Conservation (phyloP, 2,329 filamentous ascomycete genomes). For the Teratosphaeria viscida region DNA sequence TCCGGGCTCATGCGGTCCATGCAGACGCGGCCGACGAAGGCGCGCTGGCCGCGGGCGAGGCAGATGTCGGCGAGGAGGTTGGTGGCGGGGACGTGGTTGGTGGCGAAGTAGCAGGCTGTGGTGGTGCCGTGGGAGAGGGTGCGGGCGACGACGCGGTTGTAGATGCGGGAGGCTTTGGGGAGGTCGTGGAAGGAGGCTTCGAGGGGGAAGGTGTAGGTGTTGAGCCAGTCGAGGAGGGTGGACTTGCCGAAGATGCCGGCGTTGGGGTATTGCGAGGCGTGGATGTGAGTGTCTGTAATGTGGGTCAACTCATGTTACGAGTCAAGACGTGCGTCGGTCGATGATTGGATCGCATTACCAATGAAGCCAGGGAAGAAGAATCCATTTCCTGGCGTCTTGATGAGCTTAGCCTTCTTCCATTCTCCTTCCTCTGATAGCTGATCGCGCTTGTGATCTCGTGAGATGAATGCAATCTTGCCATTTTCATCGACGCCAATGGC, state of each 20-base stretch:
- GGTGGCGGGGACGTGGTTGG: slow-evolving; percentile 75
- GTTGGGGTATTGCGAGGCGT: slow-evolving; percentile 92
- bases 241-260: slow-evolving; percentile 86
- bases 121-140: slow-evolving; percentile 88
- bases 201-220: slow-evolving; percentile 89
- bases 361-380: slow-evolving; percentile 84
- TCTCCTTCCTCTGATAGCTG: slow-evolving; percentile 16
- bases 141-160: slow-evolving; percentile 64
- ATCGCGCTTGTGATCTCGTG: slow-evolving; percentile 23
- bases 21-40: slow-evolving; percentile 86
- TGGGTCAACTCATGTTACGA: background rate
- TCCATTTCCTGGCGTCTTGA: slow-evolving; percentile 39
- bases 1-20: slow-evolving; percentile 71
- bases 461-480: slow-evolving; percentile 42
- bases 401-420: slow-evolving; percentile 33
- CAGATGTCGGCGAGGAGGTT: slow-evolving; percentile 84
- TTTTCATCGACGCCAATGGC: slow-evolving; percentile 42
- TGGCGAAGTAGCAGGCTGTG: slow-evolving; percentile 89
- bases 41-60: slow-evolving; percentile 68
- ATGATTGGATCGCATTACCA: slow-evolving; percentile 35
- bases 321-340: background rate
- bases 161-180: slow-evolving; percentile 57
- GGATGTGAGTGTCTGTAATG: slow-evolving; percentile 74
- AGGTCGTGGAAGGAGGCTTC: slow-evolving; percentile 64
- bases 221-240: slow-evolving; percentile 85